Evolutionary conservation across 176 grass and related monocot genomes (phyloP), one percentile per base, ranked within the genome.

Genomic region (Bothriochloa decipiens): DNA sequence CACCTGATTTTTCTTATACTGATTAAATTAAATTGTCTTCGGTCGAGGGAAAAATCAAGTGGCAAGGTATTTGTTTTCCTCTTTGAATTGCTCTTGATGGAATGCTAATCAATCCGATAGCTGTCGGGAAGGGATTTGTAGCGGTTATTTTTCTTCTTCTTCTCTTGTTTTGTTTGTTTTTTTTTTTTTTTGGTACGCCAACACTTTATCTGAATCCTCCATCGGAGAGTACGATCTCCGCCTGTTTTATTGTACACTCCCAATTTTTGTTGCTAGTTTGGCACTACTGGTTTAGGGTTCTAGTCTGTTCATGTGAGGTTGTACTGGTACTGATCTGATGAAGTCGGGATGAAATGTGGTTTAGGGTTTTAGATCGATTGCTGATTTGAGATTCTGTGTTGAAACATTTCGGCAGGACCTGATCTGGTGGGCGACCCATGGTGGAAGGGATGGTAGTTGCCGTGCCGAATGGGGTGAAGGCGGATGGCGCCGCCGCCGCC

Each of bases 391-490:
- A 18, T 70, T 18, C 22, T 53, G 3, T 63, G 63, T 23, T 77
- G 14, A 42, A 62, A 14, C 35, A 70, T 67, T 84, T 55, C 1
- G 43, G 72, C 78, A 86, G 81, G 70, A 60, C 5, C 78, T 79
- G 47, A 83, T 73, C 62, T 69, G 45, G 79, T 43, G 68, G 66
- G 73, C 71, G 43, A 57, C 80, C 62, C 71, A 64, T 86, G 49
- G 20, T 63, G 68, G 71, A 65, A 84, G 77, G 75, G 29, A 93
- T 97, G 95, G 87, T 91, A 70, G 80, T 79, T 16, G 80, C 73
- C 64, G 53, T 77, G 58, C 74, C 87, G 29, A 87, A 83, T 27
- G 89, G 80, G 23, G 65, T 43, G 14, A 93, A 87, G 85, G 80
- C 79, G 72, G 85, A 71, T 29, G 70, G 41, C 15, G 8, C 80